phyloP scores from a whole-genome alignment of 2,329 filamentous ascomycete species.

The Alternaria metachromatica region DNA sequence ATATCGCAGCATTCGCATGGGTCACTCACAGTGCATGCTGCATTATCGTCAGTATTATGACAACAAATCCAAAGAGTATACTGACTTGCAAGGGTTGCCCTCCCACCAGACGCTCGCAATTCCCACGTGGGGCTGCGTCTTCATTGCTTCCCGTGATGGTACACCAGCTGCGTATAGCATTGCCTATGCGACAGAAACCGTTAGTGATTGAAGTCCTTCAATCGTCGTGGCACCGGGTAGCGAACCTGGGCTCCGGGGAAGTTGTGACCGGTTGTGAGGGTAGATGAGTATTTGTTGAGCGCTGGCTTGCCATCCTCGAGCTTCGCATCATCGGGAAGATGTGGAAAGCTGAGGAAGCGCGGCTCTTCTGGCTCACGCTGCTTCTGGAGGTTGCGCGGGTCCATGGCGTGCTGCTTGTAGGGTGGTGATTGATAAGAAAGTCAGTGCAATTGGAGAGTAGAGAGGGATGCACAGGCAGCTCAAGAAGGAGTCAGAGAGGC shows the following conservation, averaged over 20 bases:
- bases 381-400: constrained; percentile 45
- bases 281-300: constrained; percentile 86
- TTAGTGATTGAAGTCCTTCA: constrained; percentile 8
- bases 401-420: constrained; percentile 35
- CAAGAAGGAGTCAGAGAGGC: neutral
- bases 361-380: constrained; percentile 48
- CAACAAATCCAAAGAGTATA: constrained; percentile 29
- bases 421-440: neutral
- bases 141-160: constrained; percentile 82
- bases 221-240: neutral
- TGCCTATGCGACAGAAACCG: constrained; percentile 62
- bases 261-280: constrained; percentile 83
- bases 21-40: constrained; percentile 58
- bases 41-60: constrained; percentile 29
- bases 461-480: neutral
- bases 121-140: constrained; percentile 87
- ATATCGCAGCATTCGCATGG: constrained; percentile 7
- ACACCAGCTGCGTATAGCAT: constrained; percentile 96
- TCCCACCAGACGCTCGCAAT: constrained; percentile 97
- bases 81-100: constrained; percentile 93
- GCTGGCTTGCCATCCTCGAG: constrained; percentile 65
- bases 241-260: constrained; percentile 86
- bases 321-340: constrained; percentile 60
- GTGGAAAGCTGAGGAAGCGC: constrained; percentile 64
- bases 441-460: neutral